Conservation (phyloP, 2,329 filamentous ascomycete species). For the Monilinia vaccinii-corymbosi region DNA sequence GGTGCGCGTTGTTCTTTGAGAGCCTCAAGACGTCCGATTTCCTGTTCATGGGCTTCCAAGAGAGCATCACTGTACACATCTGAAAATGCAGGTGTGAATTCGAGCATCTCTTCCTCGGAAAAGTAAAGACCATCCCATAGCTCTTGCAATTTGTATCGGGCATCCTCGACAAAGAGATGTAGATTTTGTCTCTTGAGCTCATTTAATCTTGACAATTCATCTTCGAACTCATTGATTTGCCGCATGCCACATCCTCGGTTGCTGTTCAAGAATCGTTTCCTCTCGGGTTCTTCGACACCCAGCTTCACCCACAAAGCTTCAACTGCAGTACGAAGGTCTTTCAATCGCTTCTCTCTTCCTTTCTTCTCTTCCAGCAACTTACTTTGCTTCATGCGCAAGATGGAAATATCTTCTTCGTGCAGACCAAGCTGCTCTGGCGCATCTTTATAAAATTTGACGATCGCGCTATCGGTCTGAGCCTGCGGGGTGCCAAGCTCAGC, state of each 20-base stretch:
- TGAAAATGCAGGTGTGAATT: slow-evolving; percentile 93
- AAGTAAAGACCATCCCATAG: slow-evolving; percentile 93
- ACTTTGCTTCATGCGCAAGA: slow-evolving; percentile 66
- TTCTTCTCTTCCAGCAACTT: slow-evolving; percentile 85
- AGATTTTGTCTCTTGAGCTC: slow-evolving; percentile 93
- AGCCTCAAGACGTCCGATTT: slow-evolving; percentile 72
- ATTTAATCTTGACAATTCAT: slow-evolving; percentile 76
- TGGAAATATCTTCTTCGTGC: slow-evolving; percentile 73
- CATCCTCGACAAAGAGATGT: slow-evolving; percentile 92
- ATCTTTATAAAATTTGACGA: slow-evolving; percentile 84
- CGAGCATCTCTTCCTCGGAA: slow-evolving; percentile 96
- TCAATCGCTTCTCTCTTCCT: slow-evolving; percentile 63
- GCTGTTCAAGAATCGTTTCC: slow-evolving; percentile 73
- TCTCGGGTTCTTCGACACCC: slow-evolving; percentile 71
- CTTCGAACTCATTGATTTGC: slow-evolving; percentile 92
- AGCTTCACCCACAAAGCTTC: slow-evolving; percentile 84
- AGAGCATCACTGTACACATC: slow-evolving; percentile 96
- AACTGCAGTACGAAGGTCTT: slow-evolving; percentile 68
- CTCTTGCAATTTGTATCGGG: slow-evolving; percentile 80
- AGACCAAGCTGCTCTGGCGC: slow-evolving; percentile 89
- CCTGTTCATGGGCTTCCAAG: slow-evolving; percentile 87
- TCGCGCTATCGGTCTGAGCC: slow-evolving; percentile 77
- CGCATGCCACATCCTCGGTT: slow-evolving; percentile 88
- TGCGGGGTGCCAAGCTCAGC: slow-evolving; percentile 91
- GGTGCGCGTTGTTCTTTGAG: slow-evolving; percentile 83